Conservation (phyloP, 441 rosid genomes). For the Lepidium campestre region DNA sequence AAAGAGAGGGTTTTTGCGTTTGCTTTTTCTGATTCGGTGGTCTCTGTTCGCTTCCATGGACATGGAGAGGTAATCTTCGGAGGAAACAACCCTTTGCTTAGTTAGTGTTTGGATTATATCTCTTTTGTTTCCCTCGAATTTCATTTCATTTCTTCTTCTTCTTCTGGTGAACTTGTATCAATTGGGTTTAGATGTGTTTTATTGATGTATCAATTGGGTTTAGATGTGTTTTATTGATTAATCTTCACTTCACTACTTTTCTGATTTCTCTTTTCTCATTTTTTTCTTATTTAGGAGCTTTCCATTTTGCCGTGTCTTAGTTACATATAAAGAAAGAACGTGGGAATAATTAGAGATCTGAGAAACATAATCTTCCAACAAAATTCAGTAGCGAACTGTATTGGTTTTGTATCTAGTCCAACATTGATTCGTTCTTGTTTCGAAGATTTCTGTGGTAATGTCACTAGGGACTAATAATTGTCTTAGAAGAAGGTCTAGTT, state of each 20-base stretch:
- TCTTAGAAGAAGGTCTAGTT: neutral
- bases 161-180: neutral
- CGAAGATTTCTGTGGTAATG: neutral
- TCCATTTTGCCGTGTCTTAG: neutral
- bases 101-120: neutral
- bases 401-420: neutral
- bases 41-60: conserved; percentile 5
- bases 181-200: neutral
- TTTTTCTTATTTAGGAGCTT: neutral
- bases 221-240: conserved; percentile 2
- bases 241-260: neutral
- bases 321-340: neutral
- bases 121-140: neutral
- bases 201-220: neutral
- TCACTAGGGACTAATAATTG: neutral
- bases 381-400: neutral
- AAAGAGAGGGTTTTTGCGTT: neutral
- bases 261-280: neutral
- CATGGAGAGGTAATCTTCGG: conserved; percentile 21
- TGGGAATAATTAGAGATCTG: conserved; percentile 3
- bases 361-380: neutral
- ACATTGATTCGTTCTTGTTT: neutral
- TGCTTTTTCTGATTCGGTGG: neutral
- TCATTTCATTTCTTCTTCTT: neutral
- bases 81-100: neutral